Conservation (phyloP, 148 eudicot species). For the Heliamphora exappendiculata region DNA sequence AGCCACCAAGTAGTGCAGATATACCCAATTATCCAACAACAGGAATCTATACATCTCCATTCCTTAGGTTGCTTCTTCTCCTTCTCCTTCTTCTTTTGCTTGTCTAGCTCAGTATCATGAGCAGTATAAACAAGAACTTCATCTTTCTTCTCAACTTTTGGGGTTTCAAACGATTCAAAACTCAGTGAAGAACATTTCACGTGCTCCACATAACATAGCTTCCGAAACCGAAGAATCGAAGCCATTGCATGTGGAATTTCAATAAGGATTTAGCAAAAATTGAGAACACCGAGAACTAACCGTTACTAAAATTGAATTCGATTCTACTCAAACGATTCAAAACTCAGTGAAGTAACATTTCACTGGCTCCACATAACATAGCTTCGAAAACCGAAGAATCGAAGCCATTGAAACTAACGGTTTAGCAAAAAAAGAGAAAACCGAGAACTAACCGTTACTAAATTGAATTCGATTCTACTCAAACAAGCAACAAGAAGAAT, state of each 20-base stretch:
- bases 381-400: slow-evolving; percentile 32
- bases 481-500: background rate
- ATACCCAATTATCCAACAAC: slow-evolving; percentile 47
- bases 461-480: background rate
- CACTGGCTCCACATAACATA: slow-evolving; percentile 30
- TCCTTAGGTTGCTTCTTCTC: slow-evolving; percentile 13
- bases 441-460: background rate
- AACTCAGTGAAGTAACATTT: slow-evolving; percentile 10
- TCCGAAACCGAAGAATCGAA: slow-evolving; percentile 37
- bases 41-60: slow-evolving; percentile 38
- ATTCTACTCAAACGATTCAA: slow-evolving; percentile 14
- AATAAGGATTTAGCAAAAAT: background rate
- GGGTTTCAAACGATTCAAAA: slow-evolving; percentile 6
- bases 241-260: no score
- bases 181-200: slow-evolving; percentile 12
- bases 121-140: background rate
- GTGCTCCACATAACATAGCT: slow-evolving; percentile 29
- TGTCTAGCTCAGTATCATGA: background rate
- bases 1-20: slow-evolving; percentile 47
- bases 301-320: background rate
- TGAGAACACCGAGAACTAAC: slow-evolving; percentile 2
- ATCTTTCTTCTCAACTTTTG: slow-evolving; percentile 7
- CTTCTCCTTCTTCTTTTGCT: slow-evolving; percentile 3
- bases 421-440: background rate
- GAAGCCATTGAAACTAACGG: slow-evolving; percentile 26